Evolutionary conservation across 2,329 filamentous ascomycete genomes (phyloP).

Genomic region (Penicillium sp.): DNA sequence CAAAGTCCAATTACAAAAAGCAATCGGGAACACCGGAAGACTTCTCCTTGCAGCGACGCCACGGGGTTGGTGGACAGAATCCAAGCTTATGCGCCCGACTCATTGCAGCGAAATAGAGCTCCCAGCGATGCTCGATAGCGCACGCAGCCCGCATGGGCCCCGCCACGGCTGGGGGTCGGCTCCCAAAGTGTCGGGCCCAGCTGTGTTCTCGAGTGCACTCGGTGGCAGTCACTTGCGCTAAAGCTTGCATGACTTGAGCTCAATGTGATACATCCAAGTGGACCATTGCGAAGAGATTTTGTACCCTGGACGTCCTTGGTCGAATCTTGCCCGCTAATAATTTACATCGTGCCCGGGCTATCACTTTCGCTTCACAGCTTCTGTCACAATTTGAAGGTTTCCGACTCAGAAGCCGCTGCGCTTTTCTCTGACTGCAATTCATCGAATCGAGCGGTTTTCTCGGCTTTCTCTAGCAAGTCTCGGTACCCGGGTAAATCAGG

Average conservation of each 20-base stretch:
- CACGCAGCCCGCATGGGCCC: not conserved
- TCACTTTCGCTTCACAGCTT: no score
- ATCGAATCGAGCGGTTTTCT: no score
- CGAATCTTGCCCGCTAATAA: not conserved
- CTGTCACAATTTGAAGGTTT: no score
- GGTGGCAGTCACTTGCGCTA: not conserved
- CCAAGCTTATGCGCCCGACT: not conserved
- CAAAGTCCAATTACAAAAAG: no score
- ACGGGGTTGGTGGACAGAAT: not conserved
- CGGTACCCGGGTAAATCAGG: no score
- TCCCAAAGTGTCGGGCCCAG: not conserved
- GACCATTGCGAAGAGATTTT: conserved; percentile 4
- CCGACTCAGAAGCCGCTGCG: no score
- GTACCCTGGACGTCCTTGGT: not conserved
- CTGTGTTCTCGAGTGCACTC: not conserved
- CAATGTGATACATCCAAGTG: conserved; percentile 14
- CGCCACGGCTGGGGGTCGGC: not conserved
- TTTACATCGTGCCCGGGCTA: no score
- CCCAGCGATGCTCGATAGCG: not conserved
- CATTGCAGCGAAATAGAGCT: not conserved
- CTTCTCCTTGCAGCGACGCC: no score
- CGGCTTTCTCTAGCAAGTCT: no score
- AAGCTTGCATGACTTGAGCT: conserved; percentile 9
- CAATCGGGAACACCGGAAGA: no score
- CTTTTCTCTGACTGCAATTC: no score